A percentile compares a stretch with the other conserved stretches of the same genome.
phyloP scores from a whole-genome alignment of 1,139 yeast species.

The Geotrichum siamense region DNA sequence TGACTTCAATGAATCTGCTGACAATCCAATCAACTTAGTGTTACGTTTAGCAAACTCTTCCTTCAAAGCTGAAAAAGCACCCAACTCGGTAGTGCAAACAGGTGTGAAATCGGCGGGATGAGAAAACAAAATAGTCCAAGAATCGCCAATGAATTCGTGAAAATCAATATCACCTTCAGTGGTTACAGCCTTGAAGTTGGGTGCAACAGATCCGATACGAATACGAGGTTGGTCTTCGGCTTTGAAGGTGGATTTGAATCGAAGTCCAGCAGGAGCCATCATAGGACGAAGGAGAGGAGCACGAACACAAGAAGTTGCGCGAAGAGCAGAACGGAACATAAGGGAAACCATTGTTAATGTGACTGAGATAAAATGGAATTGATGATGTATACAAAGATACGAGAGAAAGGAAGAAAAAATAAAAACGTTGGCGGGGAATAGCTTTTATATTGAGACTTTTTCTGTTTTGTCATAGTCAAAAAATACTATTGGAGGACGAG shows the following conservation, averaged over 20 bases:
- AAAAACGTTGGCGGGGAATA: too few species aligned
- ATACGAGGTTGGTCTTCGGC: constrained; percentile 41
- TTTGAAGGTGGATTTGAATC: constrained; percentile 21
- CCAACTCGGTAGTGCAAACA: constrained; percentile 90
- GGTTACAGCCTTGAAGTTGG: constrained; percentile 73
- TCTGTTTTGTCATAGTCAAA: too few species aligned
- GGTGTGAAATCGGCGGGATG: constrained; percentile 96
- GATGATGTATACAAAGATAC: too few species aligned
- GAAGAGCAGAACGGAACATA: neutral
- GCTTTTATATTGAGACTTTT: too few species aligned
- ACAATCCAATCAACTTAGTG: constrained; percentile 77
- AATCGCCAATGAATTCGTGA: constrained; percentile 73
- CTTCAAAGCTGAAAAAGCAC: constrained; percentile 80
- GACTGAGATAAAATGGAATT: too few species aligned
- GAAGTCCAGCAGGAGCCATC: neutral
- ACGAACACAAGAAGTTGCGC: neutral
- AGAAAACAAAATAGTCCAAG: constrained; percentile 80
- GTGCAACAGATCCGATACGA: constrained; percentile 61
- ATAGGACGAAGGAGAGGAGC: neutral
- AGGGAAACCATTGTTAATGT: too few species aligned
- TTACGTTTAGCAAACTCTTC: constrained; percentile 76
- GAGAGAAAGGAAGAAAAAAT: too few species aligned
- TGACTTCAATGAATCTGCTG: constrained; percentile 69
- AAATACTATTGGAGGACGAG: too few species aligned
- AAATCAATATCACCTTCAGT: constrained; percentile 71